These are phyloP conservation scores for Colletotrichum melonis DNA, from an alignment of 2,329 filamentous ascomycete species.

Conservation along the genomic window DNA sequence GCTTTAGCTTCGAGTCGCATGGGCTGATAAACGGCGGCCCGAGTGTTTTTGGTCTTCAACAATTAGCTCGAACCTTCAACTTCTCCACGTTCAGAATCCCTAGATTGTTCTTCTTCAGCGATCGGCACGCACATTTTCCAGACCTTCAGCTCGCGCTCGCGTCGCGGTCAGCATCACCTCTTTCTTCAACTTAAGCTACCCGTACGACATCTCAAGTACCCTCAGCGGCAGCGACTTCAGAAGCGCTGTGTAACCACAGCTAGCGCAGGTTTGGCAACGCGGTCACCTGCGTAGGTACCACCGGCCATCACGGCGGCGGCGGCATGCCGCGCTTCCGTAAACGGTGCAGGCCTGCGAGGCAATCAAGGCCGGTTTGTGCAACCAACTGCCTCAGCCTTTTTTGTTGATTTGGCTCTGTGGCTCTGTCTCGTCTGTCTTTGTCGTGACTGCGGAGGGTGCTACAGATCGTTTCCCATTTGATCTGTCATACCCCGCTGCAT, in stretches of 20 bases:
- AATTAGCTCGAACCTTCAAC: background rate
- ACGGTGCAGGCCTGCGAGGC: background rate
- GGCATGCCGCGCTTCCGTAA: background rate
- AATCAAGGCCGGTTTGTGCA: background rate
- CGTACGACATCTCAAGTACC: background rate
- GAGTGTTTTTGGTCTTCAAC: background rate
- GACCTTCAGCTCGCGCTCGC: background rate
- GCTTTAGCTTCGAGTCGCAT: background rate
- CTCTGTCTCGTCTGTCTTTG: background rate
- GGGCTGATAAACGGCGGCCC: background rate
- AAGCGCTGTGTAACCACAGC: background rate
- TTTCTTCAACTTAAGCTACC: background rate
- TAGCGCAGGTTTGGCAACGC: background rate
- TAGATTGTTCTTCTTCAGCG: background rate
- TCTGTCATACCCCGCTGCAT: constrained; percentile 20
- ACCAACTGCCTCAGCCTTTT: background rate
- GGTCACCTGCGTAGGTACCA: background rate
- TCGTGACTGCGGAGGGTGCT: background rate
- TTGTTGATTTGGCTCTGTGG: background rate
- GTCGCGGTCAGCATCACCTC: background rate
- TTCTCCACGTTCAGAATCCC: background rate
- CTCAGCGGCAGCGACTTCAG: background rate
- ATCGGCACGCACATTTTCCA: background rate
- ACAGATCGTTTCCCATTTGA: background rate
- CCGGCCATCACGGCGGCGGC: background rate